These are phyloP conservation scores for Schizosaccharomyces octosporus DNA, from an alignment of 805 yeast genomes.

Conservation along the genomic window DNA sequence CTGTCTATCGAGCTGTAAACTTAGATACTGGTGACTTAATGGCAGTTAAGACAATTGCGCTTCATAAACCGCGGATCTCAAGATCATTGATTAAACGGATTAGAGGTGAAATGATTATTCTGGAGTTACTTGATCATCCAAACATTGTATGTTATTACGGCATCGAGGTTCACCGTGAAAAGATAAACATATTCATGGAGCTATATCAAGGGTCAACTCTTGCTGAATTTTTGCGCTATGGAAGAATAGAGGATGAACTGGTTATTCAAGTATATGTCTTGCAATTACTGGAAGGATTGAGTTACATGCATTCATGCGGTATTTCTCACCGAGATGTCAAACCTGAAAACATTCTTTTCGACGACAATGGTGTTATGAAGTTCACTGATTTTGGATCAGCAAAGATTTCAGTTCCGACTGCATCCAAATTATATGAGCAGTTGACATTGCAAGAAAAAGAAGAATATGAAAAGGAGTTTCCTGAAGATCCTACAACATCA, in stretches of 20 bases:
- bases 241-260: constrained; percentile 83
- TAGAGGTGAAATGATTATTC: constrained; percentile 86
- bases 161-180: constrained; percentile 88
- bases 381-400: constrained; percentile 97
- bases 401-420: constrained; percentile 30
- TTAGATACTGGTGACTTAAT: constrained; percentile 84
- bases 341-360: constrained; percentile 71
- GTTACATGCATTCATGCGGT: constrained; percentile 80
- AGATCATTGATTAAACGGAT: constrained; percentile 66
- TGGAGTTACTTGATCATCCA: constrained; percentile 87
- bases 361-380: constrained; percentile 78
- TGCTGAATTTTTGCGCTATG: constrained; percentile 64
- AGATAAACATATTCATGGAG: constrained; percentile 91
- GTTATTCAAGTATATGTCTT: constrained; percentile 73
- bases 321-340: constrained; percentile 93
- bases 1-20: constrained; percentile 75
- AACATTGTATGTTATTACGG: constrained; percentile 91
- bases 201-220: constrained; percentile 89
- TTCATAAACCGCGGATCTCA: constrained; percentile 70
- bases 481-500: constrained; percentile 15
- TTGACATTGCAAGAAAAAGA: constrained; percentile 3
- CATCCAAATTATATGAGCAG: constrained; percentile 13
- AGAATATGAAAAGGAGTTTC: not conserved
- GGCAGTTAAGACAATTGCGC: constrained; percentile 88
- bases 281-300: constrained; percentile 85